Evolutionary conservation across 805 yeast species (phyloP), one percentile per base, ranked within the genome.

Genomic region (Candida khao-thaluensis): DNA sequence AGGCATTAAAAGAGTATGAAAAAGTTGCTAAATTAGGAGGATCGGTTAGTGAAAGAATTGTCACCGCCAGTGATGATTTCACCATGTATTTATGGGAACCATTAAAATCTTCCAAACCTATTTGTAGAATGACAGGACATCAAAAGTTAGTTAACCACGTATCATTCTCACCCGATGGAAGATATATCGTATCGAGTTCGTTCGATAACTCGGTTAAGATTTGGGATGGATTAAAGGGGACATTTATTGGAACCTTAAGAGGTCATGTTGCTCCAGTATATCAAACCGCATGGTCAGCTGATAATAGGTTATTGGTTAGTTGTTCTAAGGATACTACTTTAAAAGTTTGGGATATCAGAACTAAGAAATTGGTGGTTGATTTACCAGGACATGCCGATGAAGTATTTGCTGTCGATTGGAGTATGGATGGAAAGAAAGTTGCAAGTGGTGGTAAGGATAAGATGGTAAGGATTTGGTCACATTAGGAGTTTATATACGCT

Each of bases 11-110:
- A 40, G 70, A 78, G 40, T 85, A 77, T 59, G 81, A 79, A 41
- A 78, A 79, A 51, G 80, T 78, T 26, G 82, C 86, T 12, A 71
- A 71, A 38, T 52, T 73, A n/a, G 72, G 73, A 12, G 87, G 87
- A 5, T 57, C 60, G 15, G 50, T 66, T 12, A 64, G 69, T 21
- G 99, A 91, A 60, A 70, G 95, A 48, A 76, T 93, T 60, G 96
- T 89, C 3, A 88, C 97, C 11, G 98, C 97, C 9, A 79, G 90
- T 58, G 99, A 93, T 58, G 99, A 93, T 64, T 91, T 91, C 64
- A 93, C 99, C 17, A 93, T 93, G 97, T 93, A 84, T 51, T 64
- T 93, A 44, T 93, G 99, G 99, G 95, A 90, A 53, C 98, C 97
- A 14, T 62, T 80, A 35, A 83, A 79, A 57, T 68, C 82, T 2